These are phyloP conservation scores for Annulohypoxylon stygium DNA, from an alignment of 495 filamentous ascomycete genomes.

Conservation along the genomic window DNA sequence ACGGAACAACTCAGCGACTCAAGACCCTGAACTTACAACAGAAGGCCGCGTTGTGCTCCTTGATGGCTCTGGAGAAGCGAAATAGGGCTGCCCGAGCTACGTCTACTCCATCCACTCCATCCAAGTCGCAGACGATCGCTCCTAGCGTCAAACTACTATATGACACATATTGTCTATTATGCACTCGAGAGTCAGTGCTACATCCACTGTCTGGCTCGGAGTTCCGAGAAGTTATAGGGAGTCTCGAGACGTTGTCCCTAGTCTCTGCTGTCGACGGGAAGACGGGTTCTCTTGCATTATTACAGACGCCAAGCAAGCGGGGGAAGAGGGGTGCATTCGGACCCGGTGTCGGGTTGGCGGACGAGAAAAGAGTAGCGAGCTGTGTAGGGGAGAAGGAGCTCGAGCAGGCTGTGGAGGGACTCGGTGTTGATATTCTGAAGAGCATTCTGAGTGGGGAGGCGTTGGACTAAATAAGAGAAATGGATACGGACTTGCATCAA, in stretches of 20 bases:
- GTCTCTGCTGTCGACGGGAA: slow-evolving; percentile 82
- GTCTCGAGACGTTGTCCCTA: slow-evolving; percentile 85
- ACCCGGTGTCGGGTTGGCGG: slow-evolving; percentile 54
- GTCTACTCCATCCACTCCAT: slow-evolving; percentile 61
- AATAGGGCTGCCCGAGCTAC: slow-evolving; percentile 59
- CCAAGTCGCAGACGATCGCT: slow-evolving; percentile 58
- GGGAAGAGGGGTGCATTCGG: slow-evolving; percentile 59
- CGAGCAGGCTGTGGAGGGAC: slow-evolving; percentile 75
- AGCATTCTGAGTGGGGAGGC: slow-evolving; percentile 67
- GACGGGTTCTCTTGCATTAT: slow-evolving; percentile 70
- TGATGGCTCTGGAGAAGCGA: slow-evolving; percentile 82
- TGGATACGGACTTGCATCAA: slow-evolving; percentile 22
- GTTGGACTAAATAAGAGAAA: slow-evolving; percentile 53
- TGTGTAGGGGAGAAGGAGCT: slow-evolving; percentile 84
- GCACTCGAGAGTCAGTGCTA: slow-evolving; percentile 83
- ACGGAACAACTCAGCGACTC: slow-evolving; percentile 84
- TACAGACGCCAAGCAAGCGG: slow-evolving; percentile 71
- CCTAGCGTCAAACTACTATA: slow-evolving; percentile 85
- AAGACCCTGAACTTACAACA: slow-evolving; percentile 93
- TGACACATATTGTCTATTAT: slow-evolving; percentile 81
- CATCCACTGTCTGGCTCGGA: slow-evolving; percentile 89
- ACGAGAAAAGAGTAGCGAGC: slow-evolving; percentile 79
- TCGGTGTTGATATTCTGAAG: slow-evolving; percentile 69
- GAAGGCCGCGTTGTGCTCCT: slow-evolving; percentile 91
- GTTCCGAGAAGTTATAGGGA: slow-evolving; percentile 93